These are phyloP conservation scores for Rhizopus delemar DNA, from an alignment of 371 early-diverging fungal genomes.

Conservation along the genomic window DNA sequence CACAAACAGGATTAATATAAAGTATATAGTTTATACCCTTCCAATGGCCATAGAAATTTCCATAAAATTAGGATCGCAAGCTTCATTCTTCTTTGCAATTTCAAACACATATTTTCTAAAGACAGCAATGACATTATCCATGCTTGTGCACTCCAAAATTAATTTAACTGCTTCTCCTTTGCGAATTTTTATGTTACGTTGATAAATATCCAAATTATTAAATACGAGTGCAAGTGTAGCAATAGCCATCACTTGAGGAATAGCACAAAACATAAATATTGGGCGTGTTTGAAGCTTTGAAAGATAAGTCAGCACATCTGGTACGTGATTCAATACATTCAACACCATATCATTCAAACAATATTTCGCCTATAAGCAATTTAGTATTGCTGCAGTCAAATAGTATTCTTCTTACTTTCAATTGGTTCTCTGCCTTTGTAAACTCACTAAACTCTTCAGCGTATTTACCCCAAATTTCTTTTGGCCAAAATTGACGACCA, in stretches of 20 bases:
- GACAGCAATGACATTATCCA: constrained; percentile 64
- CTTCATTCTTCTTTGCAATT: constrained; percentile 68
- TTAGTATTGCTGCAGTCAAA: background rate
- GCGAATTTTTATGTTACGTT: constrained; percentile 88
- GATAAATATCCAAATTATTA: constrained; percentile 81
- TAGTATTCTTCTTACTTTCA: constrained; percentile 41
- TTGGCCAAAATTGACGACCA: constrained; percentile 93
- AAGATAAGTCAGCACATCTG: constrained; percentile 87
- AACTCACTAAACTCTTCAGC: constrained; percentile 61
- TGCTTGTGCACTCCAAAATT: constrained; percentile 57
- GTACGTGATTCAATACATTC: constrained; percentile 83
- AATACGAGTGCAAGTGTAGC: constrained; percentile 87
- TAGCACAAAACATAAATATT: constrained; percentile 93
- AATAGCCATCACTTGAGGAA: constrained; percentile 98
- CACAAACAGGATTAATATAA: background rate
- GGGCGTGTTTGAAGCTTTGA: constrained; percentile 71
- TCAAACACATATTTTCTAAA: constrained; percentile 67
- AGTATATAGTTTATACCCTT: constrained; percentile 30
- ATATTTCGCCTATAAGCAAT: constrained; percentile 50
- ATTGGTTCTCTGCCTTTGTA: constrained; percentile 61
- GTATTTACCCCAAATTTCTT: constrained; percentile 83
- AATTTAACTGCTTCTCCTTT: constrained; percentile 90
- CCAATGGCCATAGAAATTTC: constrained; percentile 64
- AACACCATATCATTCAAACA: constrained; percentile 86
- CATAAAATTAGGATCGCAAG: constrained; percentile 71